Conservation (phyloP, 345 rosid genomes). For the Eucalyptus fibrosa region DNA sequence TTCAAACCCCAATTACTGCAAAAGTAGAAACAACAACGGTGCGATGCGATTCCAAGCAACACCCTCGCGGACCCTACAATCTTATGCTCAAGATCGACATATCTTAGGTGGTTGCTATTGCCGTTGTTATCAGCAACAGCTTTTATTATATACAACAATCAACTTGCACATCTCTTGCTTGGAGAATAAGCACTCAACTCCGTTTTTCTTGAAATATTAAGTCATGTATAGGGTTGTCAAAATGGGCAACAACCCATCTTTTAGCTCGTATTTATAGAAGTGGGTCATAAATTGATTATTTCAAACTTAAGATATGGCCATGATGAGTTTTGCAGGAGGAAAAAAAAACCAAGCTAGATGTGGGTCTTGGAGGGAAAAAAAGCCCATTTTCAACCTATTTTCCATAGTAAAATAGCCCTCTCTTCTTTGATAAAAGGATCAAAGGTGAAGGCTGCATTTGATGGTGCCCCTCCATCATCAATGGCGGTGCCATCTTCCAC, state of each 20-base stretch:
- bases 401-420: not conserved
- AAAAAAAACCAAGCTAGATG: not conserved
- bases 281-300: not conserved
- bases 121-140: not conserved
- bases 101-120: not conserved
- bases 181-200: not conserved
- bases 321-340: not conserved
- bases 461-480: constrained; percentile 14
- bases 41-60: not conserved
- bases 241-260: not conserved
- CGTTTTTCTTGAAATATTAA: too few relatives aligned
- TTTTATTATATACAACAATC: not conserved
- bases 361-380: not conserved
- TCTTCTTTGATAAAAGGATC: too few relatives aligned
- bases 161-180: not conserved
- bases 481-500: constrained; percentile 60
- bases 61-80: not conserved
- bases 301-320: not conserved
- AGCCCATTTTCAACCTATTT: not conserved
- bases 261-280: not conserved
- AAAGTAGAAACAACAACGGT: not conserved
- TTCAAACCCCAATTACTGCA: not conserved
- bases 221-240: not conserved
- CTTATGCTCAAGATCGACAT: not conserved
- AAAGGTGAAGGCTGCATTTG: not conserved